Evolutionary conservation across 352 stramenopile genomes (phyloP).

Genomic region (Pythium utonaiense): DNA sequence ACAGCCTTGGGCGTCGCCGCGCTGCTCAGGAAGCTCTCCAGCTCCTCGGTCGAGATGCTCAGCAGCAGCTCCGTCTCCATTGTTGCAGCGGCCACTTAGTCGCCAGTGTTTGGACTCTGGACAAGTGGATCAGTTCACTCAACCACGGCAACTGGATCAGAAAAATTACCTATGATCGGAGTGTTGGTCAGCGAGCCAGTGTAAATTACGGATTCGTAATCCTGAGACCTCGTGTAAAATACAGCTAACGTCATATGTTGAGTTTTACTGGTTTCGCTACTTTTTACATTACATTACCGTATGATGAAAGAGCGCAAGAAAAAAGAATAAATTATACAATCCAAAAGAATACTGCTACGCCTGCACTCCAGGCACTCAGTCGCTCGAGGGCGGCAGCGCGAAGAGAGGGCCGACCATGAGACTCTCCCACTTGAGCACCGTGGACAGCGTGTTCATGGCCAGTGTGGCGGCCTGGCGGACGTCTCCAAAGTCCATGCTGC

Average conservation of each 20-base stretch:
- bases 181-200: background rate
- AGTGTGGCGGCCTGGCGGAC: conserved; percentile 38
- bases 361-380: background rate
- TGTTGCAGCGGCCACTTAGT: no score
- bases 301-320: no score
- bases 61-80: background rate
- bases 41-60: background rate
- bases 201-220: background rate
- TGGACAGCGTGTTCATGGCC: conserved; percentile 65
- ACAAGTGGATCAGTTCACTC: no score
- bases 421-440: conserved; percentile 59
- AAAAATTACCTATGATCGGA: no score
- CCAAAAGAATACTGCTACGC: background rate
- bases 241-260: background rate
- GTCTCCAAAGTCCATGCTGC: conserved; percentile 59
- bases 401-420: conserved; percentile 64
- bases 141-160: background rate
- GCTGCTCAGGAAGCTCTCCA: background rate
- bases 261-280: background rate
- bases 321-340: conserved; percentile 26
- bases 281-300: no score
- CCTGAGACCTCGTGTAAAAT: no score
- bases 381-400: conserved; percentile 27
- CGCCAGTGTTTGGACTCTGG: no score
- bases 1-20: background rate